Evolutionary conservation across 1,139 yeast genomes (phyloP).

Genomic region (Sugiyamaella grinbergsii): DNA sequence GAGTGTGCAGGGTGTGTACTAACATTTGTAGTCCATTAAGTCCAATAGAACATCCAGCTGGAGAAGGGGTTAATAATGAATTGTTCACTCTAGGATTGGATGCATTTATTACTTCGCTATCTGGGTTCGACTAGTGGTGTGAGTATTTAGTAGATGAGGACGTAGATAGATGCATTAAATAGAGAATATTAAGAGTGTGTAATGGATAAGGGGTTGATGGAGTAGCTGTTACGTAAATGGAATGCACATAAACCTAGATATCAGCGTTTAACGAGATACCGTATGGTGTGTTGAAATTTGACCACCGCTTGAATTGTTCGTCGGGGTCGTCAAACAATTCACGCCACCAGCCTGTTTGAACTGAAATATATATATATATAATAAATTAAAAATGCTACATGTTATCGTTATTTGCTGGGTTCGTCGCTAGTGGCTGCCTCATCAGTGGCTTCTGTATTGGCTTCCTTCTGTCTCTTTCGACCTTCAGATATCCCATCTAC

Average conservation of each 20-base stretch:
- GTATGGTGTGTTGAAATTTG: too few relatives aligned
- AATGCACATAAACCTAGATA: too few relatives aligned
- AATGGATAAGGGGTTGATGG: too few relatives aligned
- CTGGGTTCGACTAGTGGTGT: constrained; percentile 39
- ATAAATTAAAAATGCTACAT: constrained; percentile 13
- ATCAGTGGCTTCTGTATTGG: neutral
- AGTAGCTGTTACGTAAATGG: too few relatives aligned
- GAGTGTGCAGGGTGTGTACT: constrained; percentile 1
- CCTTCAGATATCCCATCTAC: constrained; percentile 6
- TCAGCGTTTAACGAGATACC: too few relatives aligned
- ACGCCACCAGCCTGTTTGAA: too few relatives aligned
- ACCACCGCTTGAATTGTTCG: too few relatives aligned
- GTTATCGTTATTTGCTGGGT: neutral
- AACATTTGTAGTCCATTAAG: constrained; percentile 37
- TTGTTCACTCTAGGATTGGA: constrained; percentile 45
- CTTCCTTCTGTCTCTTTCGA: constrained; percentile 2
- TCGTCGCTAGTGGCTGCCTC: neutral
- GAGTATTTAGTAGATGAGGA: too few relatives aligned
- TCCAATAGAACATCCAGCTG: constrained; percentile 43
- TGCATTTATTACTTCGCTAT: constrained; percentile 44
- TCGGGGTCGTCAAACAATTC: too few relatives aligned
- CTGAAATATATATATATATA: neutral
- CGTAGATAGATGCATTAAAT: too few relatives aligned
- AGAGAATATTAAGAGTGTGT: too few relatives aligned
- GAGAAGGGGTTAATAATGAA: constrained; percentile 45